Conservation (phyloP, 257 asterid species). For the Plectranthus barbatus region DNA sequence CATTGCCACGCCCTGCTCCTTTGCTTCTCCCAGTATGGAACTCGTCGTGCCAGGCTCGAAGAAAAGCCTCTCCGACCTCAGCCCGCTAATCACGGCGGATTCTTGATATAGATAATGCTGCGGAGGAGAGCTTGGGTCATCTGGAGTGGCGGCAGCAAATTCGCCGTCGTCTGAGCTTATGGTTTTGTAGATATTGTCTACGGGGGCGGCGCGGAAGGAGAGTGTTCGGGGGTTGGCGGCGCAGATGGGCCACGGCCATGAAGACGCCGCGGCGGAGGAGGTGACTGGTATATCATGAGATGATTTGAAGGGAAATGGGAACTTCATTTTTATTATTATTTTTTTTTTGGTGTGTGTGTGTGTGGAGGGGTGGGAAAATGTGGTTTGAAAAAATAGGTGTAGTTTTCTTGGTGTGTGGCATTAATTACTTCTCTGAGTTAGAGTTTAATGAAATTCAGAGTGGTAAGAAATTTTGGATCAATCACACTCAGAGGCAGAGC, state of each 20-base stretch:
- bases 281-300: conserved; percentile 7
- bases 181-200: conserved; percentile 18
- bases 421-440: no score
- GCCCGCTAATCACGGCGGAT: conserved; percentile 24
- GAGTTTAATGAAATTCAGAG: no score
- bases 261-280: conserved; percentile 1
- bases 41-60: conserved; percentile 62
- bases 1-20: conserved; percentile 20
- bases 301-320: conserved; percentile 55
- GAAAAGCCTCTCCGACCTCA: conserved; percentile 56
- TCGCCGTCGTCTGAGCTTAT: conserved; percentile 29
- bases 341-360: no score
- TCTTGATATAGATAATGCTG: not conserved
- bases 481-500: no score
- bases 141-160: not conserved
- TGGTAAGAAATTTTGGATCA: no score
- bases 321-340: conserved; percentile 29
- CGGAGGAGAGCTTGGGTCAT: not conserved
- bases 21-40: conserved; percentile 45
- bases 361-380: conserved; percentile 3
- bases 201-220: conserved; percentile 38
- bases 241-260: conserved; percentile 59
- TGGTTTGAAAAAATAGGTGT: not conserved
- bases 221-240: conserved; percentile 40
- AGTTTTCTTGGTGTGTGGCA: not conserved